phyloP scores from a whole-genome alignment of 192 early-diverging fungal genomes.

The Pilobolus umbonatus region DNA sequence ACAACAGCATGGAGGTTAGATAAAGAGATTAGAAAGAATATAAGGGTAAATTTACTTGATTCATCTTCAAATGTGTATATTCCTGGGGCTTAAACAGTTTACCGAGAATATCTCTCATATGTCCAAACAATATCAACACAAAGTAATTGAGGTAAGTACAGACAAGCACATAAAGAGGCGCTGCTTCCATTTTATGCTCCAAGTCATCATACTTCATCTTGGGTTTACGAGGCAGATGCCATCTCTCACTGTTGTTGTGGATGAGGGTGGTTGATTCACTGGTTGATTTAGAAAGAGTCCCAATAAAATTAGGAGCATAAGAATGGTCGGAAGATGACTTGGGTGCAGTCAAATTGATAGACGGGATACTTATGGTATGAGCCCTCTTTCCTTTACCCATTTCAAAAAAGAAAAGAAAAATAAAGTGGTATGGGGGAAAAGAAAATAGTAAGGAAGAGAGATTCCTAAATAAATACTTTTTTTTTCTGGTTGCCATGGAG shows the following conservation, averaged over 20 bases:
- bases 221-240: slow-evolving; percentile 12
- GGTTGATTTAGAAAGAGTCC: slow-evolving; percentile 9
- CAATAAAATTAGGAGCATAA: slow-evolving; percentile 11
- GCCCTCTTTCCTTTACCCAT: slow-evolving; percentile 32
- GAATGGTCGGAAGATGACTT: slow-evolving; percentile 17
- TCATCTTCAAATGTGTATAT: slow-evolving; percentile 67
- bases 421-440: too few relatives aligned
- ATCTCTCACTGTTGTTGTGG: slow-evolving; percentile 12
- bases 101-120: slow-evolving; percentile 89
- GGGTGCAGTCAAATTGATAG: slow-evolving; percentile 21
- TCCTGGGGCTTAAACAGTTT: slow-evolving; percentile 68
- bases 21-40: slow-evolving; percentile 13
- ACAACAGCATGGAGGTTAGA: slow-evolving; percentile 1
- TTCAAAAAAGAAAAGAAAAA: too few relatives aligned
- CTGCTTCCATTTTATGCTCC: slow-evolving; percentile 51
- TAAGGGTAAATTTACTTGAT: slow-evolving; percentile 48
- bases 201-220: slow-evolving; percentile 30
- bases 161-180: slow-evolving; percentile 79
- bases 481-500: too few relatives aligned
- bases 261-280: slow-evolving; percentile 9
- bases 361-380: slow-evolving; percentile 29
- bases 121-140: slow-evolving; percentile 89
- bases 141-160: slow-evolving; percentile 95
- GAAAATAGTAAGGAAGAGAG: too few relatives aligned
- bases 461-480: too few relatives aligned